Base-by-base conservation (phyloP, 805 yeast species). In the Ogataea sp. region DNA sequence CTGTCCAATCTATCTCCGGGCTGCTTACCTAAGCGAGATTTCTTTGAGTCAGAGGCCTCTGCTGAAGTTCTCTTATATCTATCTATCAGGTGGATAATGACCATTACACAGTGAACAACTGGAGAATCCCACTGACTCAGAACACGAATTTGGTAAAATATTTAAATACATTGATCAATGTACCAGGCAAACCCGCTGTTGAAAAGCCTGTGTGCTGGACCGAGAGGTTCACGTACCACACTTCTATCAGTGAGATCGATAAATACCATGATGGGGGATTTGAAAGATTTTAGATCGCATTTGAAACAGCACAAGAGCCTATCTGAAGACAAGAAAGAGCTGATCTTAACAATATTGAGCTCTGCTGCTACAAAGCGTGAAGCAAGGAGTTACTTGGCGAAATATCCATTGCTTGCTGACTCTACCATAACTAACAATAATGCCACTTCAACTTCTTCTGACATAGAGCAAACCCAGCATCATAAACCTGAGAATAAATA, bases 331-430 rank as follows among this genome's bases (percentile, higher is more conserved):
- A 78, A 77, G 47, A 69, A 77, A 47, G 85, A 84, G 39, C 64
- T 90, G 37, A 80, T 90, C n/a, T 64, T 87, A 15, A 80, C 96
- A 2, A 88, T 90, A 20, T 67, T 90, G 42, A 81, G 81, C 51
- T 80, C 96, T 2, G 85, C 97, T 4, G 94, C 97, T 6, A 90
- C 97, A 1, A 89, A 87, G 56, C 68, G 98, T 43, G 97, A 90
- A 54, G 95, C 96, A 5, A 72, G 76, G 45, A 83, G 81, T 46
- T 90, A 89, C 54, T 62, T 90, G 35, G 66, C 75, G 27, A 84
- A 81, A 53, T 90, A 89, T 54, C 71, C 76, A 35, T 59, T 69
- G n/a, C 50, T 63, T 25, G 52, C 57, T 28, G 58, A 56, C 25
- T 56, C 58, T 32, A 49, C 55, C 39, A 20, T 25, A 4, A 10